phyloP scores from a whole-genome alignment of 371 early-diverging fungal genomes.

The Thermomucor indicae-seudaticae region DNA sequence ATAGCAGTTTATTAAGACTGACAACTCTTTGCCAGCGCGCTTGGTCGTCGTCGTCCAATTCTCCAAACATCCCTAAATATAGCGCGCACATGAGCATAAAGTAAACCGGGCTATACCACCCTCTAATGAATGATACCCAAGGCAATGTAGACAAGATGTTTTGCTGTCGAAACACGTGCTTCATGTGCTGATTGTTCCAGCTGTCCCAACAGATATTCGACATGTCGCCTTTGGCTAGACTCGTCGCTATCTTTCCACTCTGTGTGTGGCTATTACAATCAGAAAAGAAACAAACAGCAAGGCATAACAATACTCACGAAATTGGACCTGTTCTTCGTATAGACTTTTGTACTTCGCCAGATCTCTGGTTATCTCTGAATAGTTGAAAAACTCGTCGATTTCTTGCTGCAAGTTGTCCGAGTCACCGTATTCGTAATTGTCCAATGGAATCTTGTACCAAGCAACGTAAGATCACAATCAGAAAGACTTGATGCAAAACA shows the following conservation, averaged over 20 bases:
- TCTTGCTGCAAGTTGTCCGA: constrained; percentile 57
- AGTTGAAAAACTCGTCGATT: constrained; percentile 73
- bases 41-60: too few relatives aligned
- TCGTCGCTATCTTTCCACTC: constrained; percentile 20
- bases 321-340: constrained; percentile 37
- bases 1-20: constrained; percentile 42
- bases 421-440: constrained; percentile 63
- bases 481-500: too few relatives aligned
- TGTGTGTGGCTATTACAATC: constrained; percentile 3
- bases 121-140: too few relatives aligned
- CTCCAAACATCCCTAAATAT: too few relatives aligned
- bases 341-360: constrained; percentile 38
- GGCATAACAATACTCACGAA: constrained; percentile 5
- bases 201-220: constrained; percentile 47
- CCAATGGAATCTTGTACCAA: constrained; percentile 46
- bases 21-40: too few relatives aligned
- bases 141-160: constrained; percentile 54
- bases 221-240: constrained; percentile 26
- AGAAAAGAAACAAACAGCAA: not conserved
- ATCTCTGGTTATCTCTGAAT: constrained; percentile 52
- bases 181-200: constrained; percentile 48
- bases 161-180: constrained; percentile 40
- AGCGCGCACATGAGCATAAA: too few relatives aligned
- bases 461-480: too few relatives aligned
- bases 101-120: too few relatives aligned